A percentile compares a stretch with the other conserved stretches of the same genome.
phyloP scores from a whole-genome alignment of 2,329 filamentous ascomycete species.

The Penicillium sp. region DNA sequence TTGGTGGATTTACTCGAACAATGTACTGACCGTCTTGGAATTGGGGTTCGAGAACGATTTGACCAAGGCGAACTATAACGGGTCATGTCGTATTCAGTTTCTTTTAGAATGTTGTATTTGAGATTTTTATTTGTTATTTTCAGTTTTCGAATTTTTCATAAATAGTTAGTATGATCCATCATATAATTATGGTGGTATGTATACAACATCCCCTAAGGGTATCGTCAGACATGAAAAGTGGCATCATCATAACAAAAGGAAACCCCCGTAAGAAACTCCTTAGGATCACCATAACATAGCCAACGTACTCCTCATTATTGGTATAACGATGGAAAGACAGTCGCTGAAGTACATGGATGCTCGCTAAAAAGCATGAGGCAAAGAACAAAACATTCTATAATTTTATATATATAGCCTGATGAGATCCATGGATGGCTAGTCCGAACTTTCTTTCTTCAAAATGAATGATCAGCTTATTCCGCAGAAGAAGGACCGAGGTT shows the following conservation, averaged over 20 bases:
- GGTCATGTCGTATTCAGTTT: no score
- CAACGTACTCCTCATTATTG: background rate
- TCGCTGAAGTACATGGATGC: conserved; percentile 1
- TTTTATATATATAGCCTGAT: background rate
- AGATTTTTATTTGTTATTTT: background rate
- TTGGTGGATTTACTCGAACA: background rate
- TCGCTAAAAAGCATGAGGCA: background rate
- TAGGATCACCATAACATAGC: background rate
- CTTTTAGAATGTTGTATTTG: background rate
- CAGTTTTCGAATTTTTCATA: background rate
- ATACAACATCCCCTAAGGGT: background rate
- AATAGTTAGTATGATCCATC: background rate
- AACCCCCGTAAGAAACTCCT: background rate
- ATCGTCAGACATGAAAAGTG: background rate
- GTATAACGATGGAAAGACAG: background rate
- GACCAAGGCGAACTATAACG: no score
- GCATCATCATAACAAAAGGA: background rate
- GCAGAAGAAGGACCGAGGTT: conserved; percentile 26
- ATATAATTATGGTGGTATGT: background rate
- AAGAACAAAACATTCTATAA: background rate
- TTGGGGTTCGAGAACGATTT: no score
- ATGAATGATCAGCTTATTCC: conserved; percentile 5
- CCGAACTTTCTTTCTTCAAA: no score
- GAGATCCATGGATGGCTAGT: no score
- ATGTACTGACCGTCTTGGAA: no score